A percentile compares a stretch with the other conserved stretches of the same genome.
Evolutionary conservation across 805 yeast species (phyloP).

Genomic region (Saturnispora quitensis): DNA sequence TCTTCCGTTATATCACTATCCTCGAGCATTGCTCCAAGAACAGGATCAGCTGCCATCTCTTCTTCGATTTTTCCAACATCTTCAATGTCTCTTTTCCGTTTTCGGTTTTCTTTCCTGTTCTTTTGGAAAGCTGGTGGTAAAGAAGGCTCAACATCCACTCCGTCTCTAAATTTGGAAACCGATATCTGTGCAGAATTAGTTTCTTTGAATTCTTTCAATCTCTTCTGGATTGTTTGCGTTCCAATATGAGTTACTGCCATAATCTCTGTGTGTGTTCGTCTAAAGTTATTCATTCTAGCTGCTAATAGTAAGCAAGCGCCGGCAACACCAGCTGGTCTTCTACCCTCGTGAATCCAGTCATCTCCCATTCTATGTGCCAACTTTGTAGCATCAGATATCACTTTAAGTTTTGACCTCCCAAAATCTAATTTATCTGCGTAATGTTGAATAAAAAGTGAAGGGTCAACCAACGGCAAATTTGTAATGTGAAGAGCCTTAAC

Average conservation of each 20-base stretch:
- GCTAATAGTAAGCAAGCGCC: constrained; percentile 93
- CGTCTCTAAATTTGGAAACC: constrained; percentile 58
- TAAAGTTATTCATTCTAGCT: constrained; percentile 90
- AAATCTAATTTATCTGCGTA: constrained; percentile 83
- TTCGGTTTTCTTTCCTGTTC: constrained; percentile 44
- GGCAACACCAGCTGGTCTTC: constrained; percentile 97
- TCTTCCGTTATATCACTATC: constrained; percentile 38
- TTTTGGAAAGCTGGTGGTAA: constrained; percentile 78
- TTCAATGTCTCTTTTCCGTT: constrained; percentile 20
- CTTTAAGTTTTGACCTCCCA: constrained; percentile 63
- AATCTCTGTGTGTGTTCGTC: constrained; percentile 86
- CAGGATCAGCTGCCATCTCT: constrained; percentile 33
- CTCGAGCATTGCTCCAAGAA: constrained; percentile 34
- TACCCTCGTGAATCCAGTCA: constrained; percentile 95
- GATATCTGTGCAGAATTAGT: constrained; percentile 70
- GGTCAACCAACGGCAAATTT: constrained; percentile 82
- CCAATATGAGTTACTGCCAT: constrained; percentile 95
- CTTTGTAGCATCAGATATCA: constrained; percentile 78
- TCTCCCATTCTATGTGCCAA: constrained; percentile 84
- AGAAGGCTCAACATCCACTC: constrained; percentile 33
- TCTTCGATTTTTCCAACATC: constrained; percentile 33
- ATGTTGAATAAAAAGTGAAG: constrained; percentile 86
- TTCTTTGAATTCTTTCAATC: constrained; percentile 78
- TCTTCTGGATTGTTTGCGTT: constrained; percentile 82
- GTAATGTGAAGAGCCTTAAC: constrained; percentile 78